These are phyloP conservation scores for Anacardium occidentale DNA, from an alignment of 345 rosid species.

Conservation along the genomic window DNA sequence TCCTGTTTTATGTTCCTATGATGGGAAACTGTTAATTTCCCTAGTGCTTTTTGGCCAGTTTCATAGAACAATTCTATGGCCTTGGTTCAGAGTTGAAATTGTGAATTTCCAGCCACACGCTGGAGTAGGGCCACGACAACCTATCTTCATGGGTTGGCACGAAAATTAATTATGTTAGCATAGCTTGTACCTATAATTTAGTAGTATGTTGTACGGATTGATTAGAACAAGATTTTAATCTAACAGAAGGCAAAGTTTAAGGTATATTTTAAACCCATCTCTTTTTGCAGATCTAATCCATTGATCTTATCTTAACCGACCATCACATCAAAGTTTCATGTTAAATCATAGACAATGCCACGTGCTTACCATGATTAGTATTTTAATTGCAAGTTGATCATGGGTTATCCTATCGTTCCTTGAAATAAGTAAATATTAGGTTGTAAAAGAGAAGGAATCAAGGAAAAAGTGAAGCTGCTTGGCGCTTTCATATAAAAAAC, in stretches of 20 bases:
- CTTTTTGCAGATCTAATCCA: conserved; percentile 17
- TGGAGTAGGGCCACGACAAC: not conserved
- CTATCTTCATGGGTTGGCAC: not conserved
- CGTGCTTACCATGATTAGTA: conserved; percentile 16
- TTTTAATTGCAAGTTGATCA: conserved; percentile 16
- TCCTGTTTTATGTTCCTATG: not conserved
- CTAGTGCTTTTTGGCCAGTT: not conserved
- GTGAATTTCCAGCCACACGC: not conserved
- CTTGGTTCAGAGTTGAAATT: not conserved
- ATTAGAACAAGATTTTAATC: no score
- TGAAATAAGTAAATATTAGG: not conserved
- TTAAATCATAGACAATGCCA: conserved; percentile 24
- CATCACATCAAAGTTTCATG: not conserved
- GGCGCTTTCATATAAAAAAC: no score
- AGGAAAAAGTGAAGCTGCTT: not conserved
- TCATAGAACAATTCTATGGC: not conserved
- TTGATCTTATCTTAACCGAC: not conserved
- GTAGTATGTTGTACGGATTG: not conserved
- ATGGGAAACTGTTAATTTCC: no score
- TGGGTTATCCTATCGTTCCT: not conserved
- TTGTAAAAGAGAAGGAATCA: not conserved
- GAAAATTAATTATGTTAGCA: not conserved
- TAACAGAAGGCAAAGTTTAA: not conserved
- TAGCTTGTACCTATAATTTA: not conserved
- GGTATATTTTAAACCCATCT: not conserved